phyloP scores from a whole-genome alignment of 345 rosid species.

The Brassica nigra region DNA sequence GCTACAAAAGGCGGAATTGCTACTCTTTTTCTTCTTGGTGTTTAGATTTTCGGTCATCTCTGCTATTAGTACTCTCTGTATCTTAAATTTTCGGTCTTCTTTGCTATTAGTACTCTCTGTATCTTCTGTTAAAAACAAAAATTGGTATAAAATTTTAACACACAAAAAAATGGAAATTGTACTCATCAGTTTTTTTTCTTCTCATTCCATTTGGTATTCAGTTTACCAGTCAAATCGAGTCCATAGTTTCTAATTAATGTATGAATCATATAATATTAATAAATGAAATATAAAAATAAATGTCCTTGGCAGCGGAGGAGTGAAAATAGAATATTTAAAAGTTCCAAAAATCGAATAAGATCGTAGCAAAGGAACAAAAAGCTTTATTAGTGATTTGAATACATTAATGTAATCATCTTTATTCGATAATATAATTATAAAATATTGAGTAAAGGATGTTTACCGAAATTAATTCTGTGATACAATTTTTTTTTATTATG shows the following conservation, averaged over 20 bases:
- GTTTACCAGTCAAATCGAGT: neutral
- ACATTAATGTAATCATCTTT: slow-evolving; percentile 14
- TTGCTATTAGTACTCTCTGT: too few relatives aligned
- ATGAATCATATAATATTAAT: neutral
- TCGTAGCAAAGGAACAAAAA: slow-evolving; percentile 23
- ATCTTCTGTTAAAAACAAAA: too few relatives aligned
- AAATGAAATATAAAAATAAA: neutral
- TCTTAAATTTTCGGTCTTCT: too few relatives aligned
- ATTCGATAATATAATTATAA: slow-evolving; percentile 3
- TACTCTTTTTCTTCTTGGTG: too few relatives aligned
- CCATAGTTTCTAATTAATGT: neutral
- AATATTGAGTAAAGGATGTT: neutral
- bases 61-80: too few relatives aligned
- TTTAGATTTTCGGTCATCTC: too few relatives aligned
- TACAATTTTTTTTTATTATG: neutral
- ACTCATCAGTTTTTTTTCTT: neutral
- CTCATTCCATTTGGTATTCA: neutral
- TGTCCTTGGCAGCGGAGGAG: neutral
- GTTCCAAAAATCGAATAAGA: slow-evolving; percentile 21
- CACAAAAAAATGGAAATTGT: neutral
- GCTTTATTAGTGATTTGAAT: slow-evolving; percentile 21
- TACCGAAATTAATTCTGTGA: neutral
- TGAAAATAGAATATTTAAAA: slow-evolving; percentile 7
- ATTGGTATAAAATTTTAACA: neutral
- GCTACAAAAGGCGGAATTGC: too few relatives aligned